A percentile compares a stretch with the other conserved stretches of the same genome.
These are phyloP conservation scores for Mesembryanthemum crystallinum DNA, from an alignment of 148 eudicot genomes.

Conservation along the genomic window DNA sequence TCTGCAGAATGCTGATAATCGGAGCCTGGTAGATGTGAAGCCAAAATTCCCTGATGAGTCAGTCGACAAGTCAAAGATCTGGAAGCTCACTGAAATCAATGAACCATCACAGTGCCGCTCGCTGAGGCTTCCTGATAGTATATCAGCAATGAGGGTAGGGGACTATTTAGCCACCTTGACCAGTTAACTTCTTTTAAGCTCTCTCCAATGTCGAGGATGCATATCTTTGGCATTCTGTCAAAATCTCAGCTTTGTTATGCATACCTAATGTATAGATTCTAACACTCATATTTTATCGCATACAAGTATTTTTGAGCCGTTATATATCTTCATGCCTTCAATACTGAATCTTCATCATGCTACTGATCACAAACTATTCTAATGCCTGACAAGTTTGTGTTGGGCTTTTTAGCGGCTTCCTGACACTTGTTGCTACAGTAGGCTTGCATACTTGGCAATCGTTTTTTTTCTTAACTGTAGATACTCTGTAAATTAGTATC, in stretches of 20 bases:
- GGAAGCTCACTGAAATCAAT: slow-evolving; percentile 69
- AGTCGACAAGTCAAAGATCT: slow-evolving; percentile 57
- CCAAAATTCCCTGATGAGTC: slow-evolving; percentile 63
- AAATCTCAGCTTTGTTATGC: background rate
- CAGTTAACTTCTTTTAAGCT: background rate
- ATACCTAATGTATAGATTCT: background rate
- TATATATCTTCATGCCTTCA: background rate
- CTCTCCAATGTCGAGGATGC: background rate
- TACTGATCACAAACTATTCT: too few relatives aligned
- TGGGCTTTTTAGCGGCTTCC: background rate
- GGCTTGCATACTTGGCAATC: background rate
- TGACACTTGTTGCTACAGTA: background rate
- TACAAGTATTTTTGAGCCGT: background rate
- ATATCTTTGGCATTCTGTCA: slow-evolving; percentile 9
- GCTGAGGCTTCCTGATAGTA: slow-evolving; percentile 68
- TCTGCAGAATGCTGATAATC: slow-evolving; percentile 62
- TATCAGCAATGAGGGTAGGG: slow-evolving; percentile 61
- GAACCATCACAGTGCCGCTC: slow-evolving; percentile 81
- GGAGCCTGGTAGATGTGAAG: slow-evolving; percentile 56
- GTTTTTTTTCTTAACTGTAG: background rate
- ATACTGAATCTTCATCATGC: too few relatives aligned
- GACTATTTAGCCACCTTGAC: background rate
- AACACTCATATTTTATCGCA: background rate
- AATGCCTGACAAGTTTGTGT: too few relatives aligned
- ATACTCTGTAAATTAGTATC: too few relatives aligned